Percentiles rank a stretch among this genome's conserved stretches.
These are phyloP conservation scores for Metarhizium sp. DNA, from an alignment of 2,329 filamentous ascomycete genomes.

Conservation along the genomic window DNA sequence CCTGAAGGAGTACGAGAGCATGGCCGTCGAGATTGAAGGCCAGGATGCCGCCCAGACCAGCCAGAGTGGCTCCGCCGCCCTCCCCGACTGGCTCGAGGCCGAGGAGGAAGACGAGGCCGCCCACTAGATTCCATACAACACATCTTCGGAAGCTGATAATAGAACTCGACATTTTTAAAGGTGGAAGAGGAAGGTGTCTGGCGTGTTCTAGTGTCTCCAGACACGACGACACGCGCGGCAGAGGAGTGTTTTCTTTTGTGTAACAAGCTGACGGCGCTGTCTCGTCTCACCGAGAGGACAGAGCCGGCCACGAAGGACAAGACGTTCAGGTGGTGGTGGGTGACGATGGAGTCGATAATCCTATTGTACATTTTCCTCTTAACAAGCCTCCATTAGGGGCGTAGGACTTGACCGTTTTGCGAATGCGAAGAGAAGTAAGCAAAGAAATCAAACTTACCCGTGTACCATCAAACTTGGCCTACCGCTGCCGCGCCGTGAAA, in stretches of 20 bases:
- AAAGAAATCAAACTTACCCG: not conserved
- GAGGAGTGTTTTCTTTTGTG: not conserved
- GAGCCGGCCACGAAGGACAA: not conserved
- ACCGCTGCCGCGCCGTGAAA: too few species aligned
- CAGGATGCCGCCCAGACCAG: slow-evolving; percentile 55
- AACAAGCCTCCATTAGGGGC: slow-evolving; percentile 20
- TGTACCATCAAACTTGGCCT: not conserved
- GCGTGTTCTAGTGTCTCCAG: not conserved
- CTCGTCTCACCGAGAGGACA: slow-evolving; percentile 5
- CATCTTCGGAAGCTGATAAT: not conserved
- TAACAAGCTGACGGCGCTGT: not conserved
- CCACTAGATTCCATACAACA: slow-evolving; percentile 32
- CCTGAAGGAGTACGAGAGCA: slow-evolving; percentile 88
- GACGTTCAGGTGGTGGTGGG: not conserved
- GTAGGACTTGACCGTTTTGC: slow-evolving; percentile 16
- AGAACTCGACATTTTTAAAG: not conserved
- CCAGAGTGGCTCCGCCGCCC: slow-evolving; percentile 45
- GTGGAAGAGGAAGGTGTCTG: not conserved
- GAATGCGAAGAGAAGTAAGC: slow-evolving; percentile 5
- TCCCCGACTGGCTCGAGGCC: slow-evolving; percentile 75
- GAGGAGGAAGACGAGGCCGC: slow-evolving; percentile 48
- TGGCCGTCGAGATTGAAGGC: slow-evolving; percentile 91
- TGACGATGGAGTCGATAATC: slow-evolving; percentile 17
- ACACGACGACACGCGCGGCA: not conserved
- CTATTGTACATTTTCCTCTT: slow-evolving; percentile 28